phyloP scores from a whole-genome alignment of 257 asterid species.

The Galeopsis tetrahit region DNA sequence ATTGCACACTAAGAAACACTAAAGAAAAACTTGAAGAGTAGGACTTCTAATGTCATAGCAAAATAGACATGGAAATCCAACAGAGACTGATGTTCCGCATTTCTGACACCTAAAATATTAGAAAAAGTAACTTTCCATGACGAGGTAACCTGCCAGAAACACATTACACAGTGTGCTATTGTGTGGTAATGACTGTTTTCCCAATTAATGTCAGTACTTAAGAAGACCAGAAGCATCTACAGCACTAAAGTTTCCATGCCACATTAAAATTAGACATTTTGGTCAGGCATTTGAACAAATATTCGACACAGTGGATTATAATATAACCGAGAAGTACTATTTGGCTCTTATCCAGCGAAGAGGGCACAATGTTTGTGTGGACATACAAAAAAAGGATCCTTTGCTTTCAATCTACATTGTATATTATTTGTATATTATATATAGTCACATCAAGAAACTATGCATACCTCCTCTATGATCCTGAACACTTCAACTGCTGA shows the following conservation, averaged over 20 bases:
- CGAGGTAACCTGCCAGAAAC: background rate
- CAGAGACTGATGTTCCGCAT: background rate
- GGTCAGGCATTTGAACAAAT: constrained; percentile 4
- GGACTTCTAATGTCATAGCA: constrained; percentile 3
- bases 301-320: constrained; percentile 22
- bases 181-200: background rate
- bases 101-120: background rate
- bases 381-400: background rate
- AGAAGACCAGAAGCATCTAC: constrained; percentile 19
- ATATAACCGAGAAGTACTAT: constrained; percentile 13
- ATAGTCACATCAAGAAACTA: constrained; percentile 22
- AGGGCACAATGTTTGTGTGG: constrained; percentile 6
- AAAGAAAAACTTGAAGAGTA: background rate
- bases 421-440: background rate
- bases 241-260: constrained; percentile 11
- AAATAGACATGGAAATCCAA: background rate
- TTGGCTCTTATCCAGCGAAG: constrained; percentile 18
- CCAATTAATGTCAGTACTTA: background rate
- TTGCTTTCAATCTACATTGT: background rate
- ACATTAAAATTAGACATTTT: constrained; percentile 1
- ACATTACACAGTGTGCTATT: background rate
- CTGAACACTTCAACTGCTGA: constrained; percentile 98
- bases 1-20: constrained; percentile 6
- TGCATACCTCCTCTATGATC: constrained; percentile 90
- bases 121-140: background rate